Base-by-base conservation (phyloP, 164 flowering plant genomes). In the Umbellularia californica region DNA sequence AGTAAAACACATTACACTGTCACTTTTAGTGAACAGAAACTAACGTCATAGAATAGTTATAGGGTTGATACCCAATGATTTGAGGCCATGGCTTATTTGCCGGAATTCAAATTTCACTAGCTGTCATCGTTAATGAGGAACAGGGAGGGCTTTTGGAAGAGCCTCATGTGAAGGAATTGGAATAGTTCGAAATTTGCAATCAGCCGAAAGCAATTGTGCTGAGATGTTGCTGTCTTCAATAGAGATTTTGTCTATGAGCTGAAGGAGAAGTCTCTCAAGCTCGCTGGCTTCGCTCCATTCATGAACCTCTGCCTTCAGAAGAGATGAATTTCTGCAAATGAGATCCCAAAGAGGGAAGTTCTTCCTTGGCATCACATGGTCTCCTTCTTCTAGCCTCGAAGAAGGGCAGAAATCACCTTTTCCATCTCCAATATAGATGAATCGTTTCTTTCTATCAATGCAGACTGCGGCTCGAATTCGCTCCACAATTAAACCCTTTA, bases 381-480 rank as follows among this genome's bases (percentile, higher is more conserved):
- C 97, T 52, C 83, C 80, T 72, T 78, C 81, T 67, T 58, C 70
- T 1, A 95, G 90, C 81, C 83, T 90, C 81, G 87, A 41, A 70
- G 85, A 83, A 5, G 99, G 95, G 79, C 99, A 95, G 77, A 50
- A 92, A 78, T 95, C 99, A 20, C 89, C 89, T 33, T 60, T 76
- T 51, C 97, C 97, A 77, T 95, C 97, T 75, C 97, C 97, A 28
- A 93, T 79, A 78, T 95, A 95, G 65, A 95, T 85, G 70, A 87
- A 68, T 60, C 78, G 82, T 63, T 70, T 78, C 66, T 74, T 76
- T 47, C 69, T 76, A 1, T 72, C 77, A 11, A 50, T 73, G 23
- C 76, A 70, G 10, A 55, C 62, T 5, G 89, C 82, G 51, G 79
- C 81, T 76, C 71, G 83, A 27, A 92, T 85, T 75, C 77, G 75